Percentiles rank a stretch among this genome's conserved stretches.
Evolutionary conservation across 805 yeast genomes (phyloP).

Genomic region (Ogataea nonfermentans): DNA sequence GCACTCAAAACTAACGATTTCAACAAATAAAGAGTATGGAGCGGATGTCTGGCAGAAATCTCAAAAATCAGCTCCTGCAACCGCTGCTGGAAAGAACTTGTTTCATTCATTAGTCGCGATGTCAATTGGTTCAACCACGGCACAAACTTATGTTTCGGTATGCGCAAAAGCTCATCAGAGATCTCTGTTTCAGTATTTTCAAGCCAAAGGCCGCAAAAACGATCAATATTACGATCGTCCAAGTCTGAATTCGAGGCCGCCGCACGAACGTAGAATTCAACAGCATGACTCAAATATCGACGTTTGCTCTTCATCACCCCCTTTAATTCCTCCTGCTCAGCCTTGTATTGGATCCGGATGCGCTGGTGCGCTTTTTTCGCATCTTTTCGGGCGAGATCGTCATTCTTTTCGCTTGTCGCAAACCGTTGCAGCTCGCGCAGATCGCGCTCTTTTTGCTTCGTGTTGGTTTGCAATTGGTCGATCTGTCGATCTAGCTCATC

Average conservation of each 20-base stretch:
- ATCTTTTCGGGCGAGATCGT: conserved; percentile 47
- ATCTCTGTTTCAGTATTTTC: conserved; percentile 39
- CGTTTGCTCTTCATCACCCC: conserved; percentile 37
- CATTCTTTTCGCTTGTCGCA: conserved; percentile 39
- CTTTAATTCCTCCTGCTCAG: conserved; percentile 49
- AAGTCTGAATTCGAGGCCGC: conserved; percentile 42
- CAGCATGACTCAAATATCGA: conserved; percentile 45
- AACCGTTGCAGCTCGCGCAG: conserved; percentile 47
- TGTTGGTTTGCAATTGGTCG: conserved; percentile 31
- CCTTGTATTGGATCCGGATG: conserved; percentile 43
- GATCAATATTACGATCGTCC: conserved; percentile 61
- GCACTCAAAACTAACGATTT: conserved; percentile 49
- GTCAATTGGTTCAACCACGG: conserved; percentile 83
- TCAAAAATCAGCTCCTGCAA: conserved; percentile 36
- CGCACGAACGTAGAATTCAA: conserved; percentile 57
- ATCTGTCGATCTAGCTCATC: conserved; percentile 45
- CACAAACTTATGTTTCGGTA: conserved; percentile 63
- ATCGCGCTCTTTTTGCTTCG: conserved; percentile 42
- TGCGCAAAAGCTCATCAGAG: conserved; percentile 33
- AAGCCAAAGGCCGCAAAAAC: conserved; percentile 83
- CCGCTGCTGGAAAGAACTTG: conserved; percentile 50
- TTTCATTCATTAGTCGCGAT: conserved; percentile 58
- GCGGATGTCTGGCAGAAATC: conserved; percentile 61
- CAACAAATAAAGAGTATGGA: conserved; percentile 64
- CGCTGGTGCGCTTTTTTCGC: conserved; percentile 53